Percentiles rank a stretch among this genome's conserved stretches.
phyloP scores from a whole-genome alignment of 163 green algal species.

The Scenedesmus sp. region DNA sequence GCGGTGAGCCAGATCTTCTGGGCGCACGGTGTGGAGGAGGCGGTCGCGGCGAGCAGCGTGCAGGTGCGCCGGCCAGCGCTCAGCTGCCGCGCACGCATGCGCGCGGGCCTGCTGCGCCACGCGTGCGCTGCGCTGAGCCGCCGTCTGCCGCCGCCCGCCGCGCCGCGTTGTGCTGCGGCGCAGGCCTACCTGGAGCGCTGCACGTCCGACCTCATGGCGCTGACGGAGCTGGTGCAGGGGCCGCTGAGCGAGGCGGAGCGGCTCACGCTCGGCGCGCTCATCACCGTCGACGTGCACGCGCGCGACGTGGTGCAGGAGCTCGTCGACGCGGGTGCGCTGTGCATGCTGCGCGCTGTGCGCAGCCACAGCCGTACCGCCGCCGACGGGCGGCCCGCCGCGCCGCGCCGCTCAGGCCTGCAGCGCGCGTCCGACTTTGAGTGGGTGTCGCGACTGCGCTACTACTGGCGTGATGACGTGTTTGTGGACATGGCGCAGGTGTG shows the following conservation, averaged over 20 bases:
- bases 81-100: no score
- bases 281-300: conserved; percentile 86
- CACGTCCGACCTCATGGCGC: conserved; percentile 75
- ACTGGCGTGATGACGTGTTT: conserved; percentile 74
- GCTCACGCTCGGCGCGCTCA: conserved; percentile 72
- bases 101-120: no score
- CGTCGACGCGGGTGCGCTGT: conserved; percentile 41
- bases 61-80: no score
- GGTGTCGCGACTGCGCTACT: conserved; percentile 81
- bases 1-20: conserved; percentile 81
- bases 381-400: no score
- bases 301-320: conserved; percentile 75
- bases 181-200: conserved; percentile 62
- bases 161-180: conserved; percentile 53
- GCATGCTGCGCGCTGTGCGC: background rate
- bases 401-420: conserved; percentile 42
- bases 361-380: no score
- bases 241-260: conserved; percentile 58
- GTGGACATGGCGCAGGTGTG: conserved; percentile 82
- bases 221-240: conserved; percentile 80
- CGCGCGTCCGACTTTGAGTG: conserved; percentile 80
- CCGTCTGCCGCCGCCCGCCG: no score
- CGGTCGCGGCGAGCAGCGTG: background rate
- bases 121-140: no score
- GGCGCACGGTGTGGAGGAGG: conserved; percentile 54